A percentile compares a stretch with the other conserved stretches of the same genome.
Evolutionary conservation across 768 basidiomycete species (phyloP).

Genomic region (Amanita inopinata): DNA sequence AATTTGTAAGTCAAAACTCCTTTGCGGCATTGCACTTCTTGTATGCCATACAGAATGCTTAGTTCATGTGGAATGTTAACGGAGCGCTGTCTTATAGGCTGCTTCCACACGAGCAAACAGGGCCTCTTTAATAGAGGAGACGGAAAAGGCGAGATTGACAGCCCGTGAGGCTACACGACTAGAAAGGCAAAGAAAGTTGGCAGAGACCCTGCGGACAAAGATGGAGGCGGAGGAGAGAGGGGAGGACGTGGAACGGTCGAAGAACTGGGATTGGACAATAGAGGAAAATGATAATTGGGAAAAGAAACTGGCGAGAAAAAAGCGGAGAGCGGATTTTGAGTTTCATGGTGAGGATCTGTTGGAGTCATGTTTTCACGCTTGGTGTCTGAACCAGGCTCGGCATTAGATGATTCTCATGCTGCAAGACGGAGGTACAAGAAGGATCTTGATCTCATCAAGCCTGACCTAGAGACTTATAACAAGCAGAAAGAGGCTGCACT

Average conservation of each 20-base stretch:
- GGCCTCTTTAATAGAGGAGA: slow-evolving; percentile 77
- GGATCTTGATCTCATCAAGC: slow-evolving; percentile 80
- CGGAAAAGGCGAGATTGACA: slow-evolving; percentile 64
- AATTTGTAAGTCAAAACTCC: slow-evolving; percentile 52
- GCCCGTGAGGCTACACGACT: slow-evolving; percentile 75
- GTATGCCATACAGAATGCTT: slow-evolving; percentile 8
- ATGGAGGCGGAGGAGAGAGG: slow-evolving; percentile 85
- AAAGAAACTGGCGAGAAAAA: slow-evolving; percentile 76
- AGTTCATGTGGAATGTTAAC: slow-evolving; percentile 2
- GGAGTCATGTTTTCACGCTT: slow-evolving; percentile 5
- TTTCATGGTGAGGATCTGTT: slow-evolving; percentile 87
- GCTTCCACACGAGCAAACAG: slow-evolving; percentile 78
- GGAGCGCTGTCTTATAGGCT: slow-evolving; percentile 35
- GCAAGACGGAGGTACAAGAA: slow-evolving; percentile 89
- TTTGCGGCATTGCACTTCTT: background rate
- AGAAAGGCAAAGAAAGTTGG: slow-evolving; percentile 85
- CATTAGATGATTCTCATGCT: slow-evolving; percentile 81
- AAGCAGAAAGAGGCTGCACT: slow-evolving; percentile 81
- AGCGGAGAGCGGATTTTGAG: slow-evolving; percentile 76
- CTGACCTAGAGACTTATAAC: slow-evolving; percentile 81
- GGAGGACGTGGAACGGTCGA: slow-evolving; percentile 84
- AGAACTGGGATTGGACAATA: slow-evolving; percentile 93
- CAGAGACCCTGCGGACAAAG: slow-evolving; percentile 76
- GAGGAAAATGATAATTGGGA: slow-evolving; percentile 98
- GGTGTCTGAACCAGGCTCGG: too few relatives aligned